Evolutionary conservation across 129 eudicot species (phyloP), one percentile per base, ranked within the genome.

Genomic region (Centrapalus pauciflorus): DNA sequence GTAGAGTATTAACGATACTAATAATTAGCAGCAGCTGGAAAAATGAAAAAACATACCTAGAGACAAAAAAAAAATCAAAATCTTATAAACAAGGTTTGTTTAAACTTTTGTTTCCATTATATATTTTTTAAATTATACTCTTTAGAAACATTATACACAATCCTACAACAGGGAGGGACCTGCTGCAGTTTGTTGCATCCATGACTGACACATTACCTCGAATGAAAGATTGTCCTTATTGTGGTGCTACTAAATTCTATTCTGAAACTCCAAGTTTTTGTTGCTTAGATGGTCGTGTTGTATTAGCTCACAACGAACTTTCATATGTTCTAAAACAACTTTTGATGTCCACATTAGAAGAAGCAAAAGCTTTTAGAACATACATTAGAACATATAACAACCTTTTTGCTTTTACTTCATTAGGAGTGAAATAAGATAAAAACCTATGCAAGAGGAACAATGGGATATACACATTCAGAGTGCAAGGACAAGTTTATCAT

Each of bases 401-500:
- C 23, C 38, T 28, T 1, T 27, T 58, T 5, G 43, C 64, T 12
- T 60, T 60, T 35, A 60, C 66, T 33, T 60, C 66, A 6, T 7
- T 60, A 5, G 66, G 66, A 0, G 48, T 60, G 13, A 60, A 32
- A 11, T 19, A 20, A 16, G 48, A 60, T 33, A 5, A 10, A 9
- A 33, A 11, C 14, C 11, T 60, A 1, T 3, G 13, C 26, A 60
- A 60, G n/a, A n/a, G 66, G 11, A 33, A 30, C 27, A 60, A n/a
- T 4, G 66, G 48, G 1, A 8, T 59, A 0, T 59, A 60, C 14
- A 34, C 46, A 5, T 59, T 59, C 12, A 59, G 48, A 32, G 66
- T 59, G 0, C 48, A 59, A 7, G 61, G 66, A 3, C 66, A 59
- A 5, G 66, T 59, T n/a, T 59, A 30, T 4, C 66, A 60, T 14